These are phyloP conservation scores for Starmerella davenportii DNA, from an alignment of 805 yeast species.

Conservation along the genomic window DNA sequence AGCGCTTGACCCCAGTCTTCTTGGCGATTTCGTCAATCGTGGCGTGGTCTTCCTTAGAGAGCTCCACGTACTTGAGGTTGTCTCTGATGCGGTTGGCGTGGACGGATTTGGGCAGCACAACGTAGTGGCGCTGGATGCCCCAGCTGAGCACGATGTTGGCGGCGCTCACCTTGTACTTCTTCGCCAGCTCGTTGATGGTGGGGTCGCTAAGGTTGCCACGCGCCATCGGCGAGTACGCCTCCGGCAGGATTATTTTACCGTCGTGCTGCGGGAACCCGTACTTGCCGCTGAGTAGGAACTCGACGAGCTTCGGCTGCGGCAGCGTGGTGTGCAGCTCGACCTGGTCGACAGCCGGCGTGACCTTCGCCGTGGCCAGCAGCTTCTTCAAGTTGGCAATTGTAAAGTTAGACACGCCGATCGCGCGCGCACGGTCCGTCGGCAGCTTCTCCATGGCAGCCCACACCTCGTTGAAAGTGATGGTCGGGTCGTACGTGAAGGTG, in stretches of 20 bases:
- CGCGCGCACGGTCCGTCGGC: conserved; percentile 33
- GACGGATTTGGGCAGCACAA: conserved; percentile 51
- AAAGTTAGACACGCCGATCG: conserved; percentile 67
- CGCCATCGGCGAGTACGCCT: conserved; percentile 71
- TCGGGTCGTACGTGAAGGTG: conserved; percentile 15
- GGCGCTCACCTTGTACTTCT: conserved; percentile 30
- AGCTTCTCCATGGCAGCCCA: conserved; percentile 49
- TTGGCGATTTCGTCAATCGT: conserved; percentile 17
- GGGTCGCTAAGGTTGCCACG: conserved; percentile 44
- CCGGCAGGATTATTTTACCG: conserved; percentile 35
- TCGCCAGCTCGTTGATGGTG: conserved; percentile 36
- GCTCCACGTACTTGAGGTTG: conserved; percentile 26
- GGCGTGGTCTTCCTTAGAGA: conserved; percentile 28
- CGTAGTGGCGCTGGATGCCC: conserved; percentile 34
- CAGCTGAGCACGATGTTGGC: conserved; percentile 21
- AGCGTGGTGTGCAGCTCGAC: conserved; percentile 59
- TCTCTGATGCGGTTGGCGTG: conserved; percentile 40
- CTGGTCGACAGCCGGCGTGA: conserved; percentile 56
- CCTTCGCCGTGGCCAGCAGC: conserved; percentile 26
- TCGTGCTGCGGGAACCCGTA: conserved; percentile 16
- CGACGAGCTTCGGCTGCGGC: conserved; percentile 43
- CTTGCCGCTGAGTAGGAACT: conserved; percentile 28
- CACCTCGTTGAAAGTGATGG: conserved; percentile 31
- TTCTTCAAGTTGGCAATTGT: conserved; percentile 34
- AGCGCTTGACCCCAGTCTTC: conserved; percentile 11